These are phyloP conservation scores for Domatiomyces catenatus DNA, from an alignment of 2,329 filamentous ascomycete genomes.

Conservation along the genomic window DNA sequence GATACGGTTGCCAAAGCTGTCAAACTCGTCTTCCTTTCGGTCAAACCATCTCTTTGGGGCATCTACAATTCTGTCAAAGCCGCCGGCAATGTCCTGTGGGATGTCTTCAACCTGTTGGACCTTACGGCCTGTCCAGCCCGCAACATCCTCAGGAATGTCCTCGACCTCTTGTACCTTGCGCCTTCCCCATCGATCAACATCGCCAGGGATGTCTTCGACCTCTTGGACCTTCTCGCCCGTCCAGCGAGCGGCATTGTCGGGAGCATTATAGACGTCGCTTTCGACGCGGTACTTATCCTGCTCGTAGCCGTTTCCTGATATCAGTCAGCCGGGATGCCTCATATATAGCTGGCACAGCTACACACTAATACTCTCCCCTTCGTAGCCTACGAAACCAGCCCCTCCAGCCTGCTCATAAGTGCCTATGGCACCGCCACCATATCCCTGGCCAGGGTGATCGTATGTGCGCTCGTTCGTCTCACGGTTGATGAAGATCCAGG, in stretches of 20 bases:
- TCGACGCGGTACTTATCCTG: constrained; percentile 21
- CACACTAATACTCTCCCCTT: constrained; percentile 27
- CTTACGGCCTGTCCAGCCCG: constrained; percentile 29
- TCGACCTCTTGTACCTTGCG: constrained; percentile 19
- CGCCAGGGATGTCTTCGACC: neutral
- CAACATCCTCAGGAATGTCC: constrained; percentile 29
- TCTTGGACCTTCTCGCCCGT: neutral
- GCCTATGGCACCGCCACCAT: constrained; percentile 3
- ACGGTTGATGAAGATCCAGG: constrained; percentile 34
- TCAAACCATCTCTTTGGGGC: constrained; percentile 26
- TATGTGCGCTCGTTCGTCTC: constrained; percentile 31
- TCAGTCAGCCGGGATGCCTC: neutral
- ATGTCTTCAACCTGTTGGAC: constrained; percentile 29
- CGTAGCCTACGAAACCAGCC: constrained; percentile 18
- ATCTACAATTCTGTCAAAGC: constrained; percentile 22
- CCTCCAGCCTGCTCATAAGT: neutral
- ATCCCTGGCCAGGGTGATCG: constrained; percentile 22
- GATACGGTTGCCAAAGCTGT: constrained; percentile 29
- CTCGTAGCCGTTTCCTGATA: constrained; percentile 22
- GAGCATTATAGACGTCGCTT: constrained; percentile 15
- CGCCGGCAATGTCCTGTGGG: constrained; percentile 22
- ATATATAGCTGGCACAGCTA: constrained; percentile 16
- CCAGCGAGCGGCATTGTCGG: neutral
- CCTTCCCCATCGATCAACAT: neutral
- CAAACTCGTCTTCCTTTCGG: constrained; percentile 29